Base-by-base conservation (phyloP, 169 alveolate species). In the Eimeria necatrix region DNA sequence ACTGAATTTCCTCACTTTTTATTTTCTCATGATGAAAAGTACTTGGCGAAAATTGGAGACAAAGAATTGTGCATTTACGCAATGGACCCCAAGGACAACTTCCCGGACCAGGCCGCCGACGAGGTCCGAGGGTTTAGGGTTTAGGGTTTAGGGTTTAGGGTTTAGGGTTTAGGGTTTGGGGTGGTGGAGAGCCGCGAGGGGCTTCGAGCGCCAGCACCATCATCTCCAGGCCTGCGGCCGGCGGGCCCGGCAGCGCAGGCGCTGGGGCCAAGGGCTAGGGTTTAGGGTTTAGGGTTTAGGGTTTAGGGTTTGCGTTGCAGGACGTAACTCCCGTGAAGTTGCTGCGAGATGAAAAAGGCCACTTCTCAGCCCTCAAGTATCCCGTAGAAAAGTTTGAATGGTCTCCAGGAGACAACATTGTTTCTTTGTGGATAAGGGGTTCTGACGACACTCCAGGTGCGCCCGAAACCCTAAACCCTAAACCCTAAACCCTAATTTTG, bases 401-500 rank as follows among this genome's bases (percentile, higher is more conserved):
- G 99, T 98, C 99, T 0, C 99, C 99, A 24, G 96, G 96, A n/a
- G 99, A 98, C 81, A 97, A 98, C 86, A 97, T 97, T 74, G 96
- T 98, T 60, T 96, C 99, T 16, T 93, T 98, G 14, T 97, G 98
- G 96, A 97, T 97, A 24, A 98, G 98, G 26, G 99, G 97, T 2
- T 95, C 98, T n/a, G 94, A 96, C n/a, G 97, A 97, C 49, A 96
- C 99, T 0, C 99, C 99, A 61, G 99, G 99, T 52, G 93, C 93
- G 88, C 68, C 20, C 3, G 64, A 64, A 9, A 64, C 26, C 76
- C 14, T 76, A 51, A 80, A 49, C 61, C 85, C 85, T 74, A 74
- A 68, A 68, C 26, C 32, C 85, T 74, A 74, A 41, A 74, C 56
- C 83, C 83, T 61, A 8, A 8, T 61, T 7, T 9, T 61, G 73